phyloP scores from a whole-genome alignment of 495 filamentous ascomycete genomes.

The Penicillium roqueforti region DNA sequence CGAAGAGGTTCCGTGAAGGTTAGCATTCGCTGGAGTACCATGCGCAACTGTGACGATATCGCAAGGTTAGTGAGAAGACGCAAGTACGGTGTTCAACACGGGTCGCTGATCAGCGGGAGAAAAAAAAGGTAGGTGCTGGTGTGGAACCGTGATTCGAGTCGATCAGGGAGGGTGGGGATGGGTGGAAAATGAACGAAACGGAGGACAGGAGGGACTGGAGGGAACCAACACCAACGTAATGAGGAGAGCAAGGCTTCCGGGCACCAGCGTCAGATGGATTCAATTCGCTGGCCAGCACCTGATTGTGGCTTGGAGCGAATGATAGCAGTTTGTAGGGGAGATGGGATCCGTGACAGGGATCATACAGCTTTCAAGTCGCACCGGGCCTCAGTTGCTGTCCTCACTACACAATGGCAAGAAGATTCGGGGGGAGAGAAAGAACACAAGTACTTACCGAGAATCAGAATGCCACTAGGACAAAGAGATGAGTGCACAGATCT shows the following conservation, averaged over 20 bases:
- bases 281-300: conserved; percentile 32
- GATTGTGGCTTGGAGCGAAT: conserved; percentile 34
- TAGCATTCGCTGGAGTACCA: conserved; percentile 39
- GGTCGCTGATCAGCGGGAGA: conserved; percentile 15
- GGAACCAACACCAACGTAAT: conserved; percentile 25
- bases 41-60: conserved; percentile 1
- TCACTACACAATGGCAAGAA: not conserved
- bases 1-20: conserved; percentile 27
- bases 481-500: conserved; percentile 1
- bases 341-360: conserved; percentile 42
- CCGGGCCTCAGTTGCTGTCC: conserved; percentile 9
- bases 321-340: conserved; percentile 26
- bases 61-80: conserved; percentile 8
- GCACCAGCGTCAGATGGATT: conserved; percentile 36
- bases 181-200: conserved; percentile 23
- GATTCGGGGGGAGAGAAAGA: not conserved
- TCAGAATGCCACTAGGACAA: not conserved
- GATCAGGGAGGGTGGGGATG: conserved; percentile 35
- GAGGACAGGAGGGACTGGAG: conserved; percentile 15
- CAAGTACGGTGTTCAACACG: conserved; percentile 5
- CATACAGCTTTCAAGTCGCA: conserved; percentile 34
- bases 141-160: conserved; percentile 28
- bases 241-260: conserved; percentile 40
- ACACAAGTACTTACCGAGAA: not conserved
- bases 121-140: conserved; percentile 24